phyloP scores from a whole-genome alignment of 2,329 filamentous ascomycete genomes.

The Curvularia sp. region DNA sequence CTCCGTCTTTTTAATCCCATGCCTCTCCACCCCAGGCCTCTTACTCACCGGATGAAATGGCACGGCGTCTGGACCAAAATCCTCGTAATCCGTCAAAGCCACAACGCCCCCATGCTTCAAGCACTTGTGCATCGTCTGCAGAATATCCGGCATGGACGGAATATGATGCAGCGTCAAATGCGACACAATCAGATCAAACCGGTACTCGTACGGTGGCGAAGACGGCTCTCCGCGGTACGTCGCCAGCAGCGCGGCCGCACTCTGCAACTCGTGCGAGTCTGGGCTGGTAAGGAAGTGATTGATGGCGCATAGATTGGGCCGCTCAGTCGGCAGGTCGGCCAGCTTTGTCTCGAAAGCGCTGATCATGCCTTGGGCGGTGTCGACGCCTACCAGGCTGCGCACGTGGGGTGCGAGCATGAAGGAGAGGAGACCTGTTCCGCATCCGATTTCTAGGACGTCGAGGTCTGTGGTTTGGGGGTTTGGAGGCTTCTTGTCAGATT shows the following conservation, averaged over 20 bases:
- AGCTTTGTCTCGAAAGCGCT: conserved; percentile 59
- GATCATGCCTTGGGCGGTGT: conserved; percentile 64
- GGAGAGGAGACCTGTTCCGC: conserved; percentile 64
- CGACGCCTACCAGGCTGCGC: conserved; percentile 60
- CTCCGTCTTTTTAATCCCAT: conserved; percentile 58
- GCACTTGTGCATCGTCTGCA: conserved; percentile 58
- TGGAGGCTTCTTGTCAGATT: not conserved
- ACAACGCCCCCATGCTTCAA: conserved; percentile 59
- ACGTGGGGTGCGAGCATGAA: conserved; percentile 59
- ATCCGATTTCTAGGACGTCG: conserved; percentile 64
- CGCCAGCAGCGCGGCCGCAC: conserved; percentile 47
- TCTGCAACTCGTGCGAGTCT: conserved; percentile 52
- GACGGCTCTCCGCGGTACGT: conserved; percentile 36
- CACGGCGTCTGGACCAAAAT: conserved; percentile 61
- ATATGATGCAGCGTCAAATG: conserved; percentile 67
- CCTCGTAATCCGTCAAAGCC: conserved; percentile 65
- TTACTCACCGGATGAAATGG: conserved; percentile 62
- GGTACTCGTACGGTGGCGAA: conserved; percentile 35
- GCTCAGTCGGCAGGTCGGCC: conserved; percentile 25
- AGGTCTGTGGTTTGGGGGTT: conserved; percentile 30
- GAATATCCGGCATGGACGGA: conserved; percentile 53
- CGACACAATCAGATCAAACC: conserved; percentile 61
- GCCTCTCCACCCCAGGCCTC: conserved; percentile 62
- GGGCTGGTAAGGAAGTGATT: conserved; percentile 59
- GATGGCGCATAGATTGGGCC: conserved; percentile 57